These are phyloP conservation scores for Ogataea pignaliae DNA, from an alignment of 805 yeast genomes.

Conservation along the genomic window DNA sequence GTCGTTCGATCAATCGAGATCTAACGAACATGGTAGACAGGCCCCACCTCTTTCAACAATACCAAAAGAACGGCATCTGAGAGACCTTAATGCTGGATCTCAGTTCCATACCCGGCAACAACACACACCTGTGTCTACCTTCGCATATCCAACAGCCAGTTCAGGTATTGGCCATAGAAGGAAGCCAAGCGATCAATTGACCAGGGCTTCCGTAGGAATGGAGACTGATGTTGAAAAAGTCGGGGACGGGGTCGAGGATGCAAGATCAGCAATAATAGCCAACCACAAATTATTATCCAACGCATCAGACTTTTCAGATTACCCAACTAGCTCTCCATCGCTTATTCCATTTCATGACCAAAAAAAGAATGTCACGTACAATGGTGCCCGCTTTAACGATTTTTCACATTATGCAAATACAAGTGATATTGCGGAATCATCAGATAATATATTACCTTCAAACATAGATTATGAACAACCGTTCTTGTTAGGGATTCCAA, in stretches of 20 bases:
- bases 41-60: neutral
- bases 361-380: slow-evolving; percentile 1
- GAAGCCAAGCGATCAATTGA: too few relatives aligned
- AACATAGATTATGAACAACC: slow-evolving; percentile 3
- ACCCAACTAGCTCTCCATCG: slow-evolving; percentile 9
- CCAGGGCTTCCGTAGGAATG: too few relatives aligned
- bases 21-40: slow-evolving; percentile 22
- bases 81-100: too few relatives aligned
- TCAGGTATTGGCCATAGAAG: too few relatives aligned
- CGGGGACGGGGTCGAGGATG: slow-evolving; percentile 2
- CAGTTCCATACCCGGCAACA: too few relatives aligned
- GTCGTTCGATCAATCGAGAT: slow-evolving; percentile 39
- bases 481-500: slow-evolving; percentile 33
- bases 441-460: neutral
- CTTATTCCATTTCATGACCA: slow-evolving; percentile 1
- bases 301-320: slow-evolving; percentile 12
- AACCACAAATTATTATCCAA: slow-evolving; percentile 9
- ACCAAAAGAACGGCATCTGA: neutral
- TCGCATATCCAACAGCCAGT: too few relatives aligned
- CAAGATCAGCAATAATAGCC: slow-evolving; percentile 30
- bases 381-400: neutral
- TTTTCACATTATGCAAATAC: neutral
- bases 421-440: slow-evolving; percentile 1
- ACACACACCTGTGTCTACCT: too few relatives aligned
- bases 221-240: too few relatives aligned